Conservation (phyloP, 1,139 yeast genomes). For the Komagataea norvegica region DNA sequence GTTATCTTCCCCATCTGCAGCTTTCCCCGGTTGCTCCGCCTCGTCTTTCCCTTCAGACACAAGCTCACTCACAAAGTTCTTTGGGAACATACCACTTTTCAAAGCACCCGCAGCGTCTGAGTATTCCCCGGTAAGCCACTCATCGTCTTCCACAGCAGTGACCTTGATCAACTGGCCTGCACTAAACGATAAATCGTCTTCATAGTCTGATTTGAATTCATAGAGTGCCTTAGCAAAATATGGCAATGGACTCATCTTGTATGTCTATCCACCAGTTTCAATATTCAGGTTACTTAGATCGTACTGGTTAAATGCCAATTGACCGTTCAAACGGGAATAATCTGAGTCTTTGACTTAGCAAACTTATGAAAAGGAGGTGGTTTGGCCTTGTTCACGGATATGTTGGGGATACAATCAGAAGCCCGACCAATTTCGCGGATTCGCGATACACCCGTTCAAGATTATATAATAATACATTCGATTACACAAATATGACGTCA, state of each 20-base stretch:
- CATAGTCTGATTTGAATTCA: slow-evolving; percentile 72
- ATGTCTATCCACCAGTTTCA: slow-evolving; percentile 1
- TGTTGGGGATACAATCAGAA: too few relatives aligned
- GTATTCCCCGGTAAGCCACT: slow-evolving; percentile 80
- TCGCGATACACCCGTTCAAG: too few relatives aligned
- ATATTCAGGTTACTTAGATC: too few relatives aligned
- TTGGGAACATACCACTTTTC: slow-evolving; percentile 79
- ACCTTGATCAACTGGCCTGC: slow-evolving; percentile 71
- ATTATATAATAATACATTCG: background rate
- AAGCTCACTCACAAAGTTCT: slow-evolving; percentile 60
- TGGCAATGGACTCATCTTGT: slow-evolving; percentile 34
- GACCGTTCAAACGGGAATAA: too few relatives aligned
- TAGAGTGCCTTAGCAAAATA: slow-evolving; percentile 67
- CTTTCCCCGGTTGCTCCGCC: background rate
- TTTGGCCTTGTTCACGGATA: too few relatives aligned
- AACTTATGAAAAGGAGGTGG: too few relatives aligned
- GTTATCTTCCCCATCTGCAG: slow-evolving; percentile 4
- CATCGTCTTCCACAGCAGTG: slow-evolving; percentile 76
- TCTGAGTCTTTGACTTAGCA: too few relatives aligned
- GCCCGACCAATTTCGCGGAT: too few relatives aligned
- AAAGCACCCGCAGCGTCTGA: slow-evolving; percentile 36
- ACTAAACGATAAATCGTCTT: slow-evolving; percentile 74
- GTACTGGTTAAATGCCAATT: too few relatives aligned
- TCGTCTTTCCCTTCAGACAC: slow-evolving; percentile 6
- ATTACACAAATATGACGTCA: background rate